Evolutionary conservation across 352 stramenopile genomes (phyloP), one percentile per base, ranked within the genome.

Genomic region (Globisporangium viniferum): DNA sequence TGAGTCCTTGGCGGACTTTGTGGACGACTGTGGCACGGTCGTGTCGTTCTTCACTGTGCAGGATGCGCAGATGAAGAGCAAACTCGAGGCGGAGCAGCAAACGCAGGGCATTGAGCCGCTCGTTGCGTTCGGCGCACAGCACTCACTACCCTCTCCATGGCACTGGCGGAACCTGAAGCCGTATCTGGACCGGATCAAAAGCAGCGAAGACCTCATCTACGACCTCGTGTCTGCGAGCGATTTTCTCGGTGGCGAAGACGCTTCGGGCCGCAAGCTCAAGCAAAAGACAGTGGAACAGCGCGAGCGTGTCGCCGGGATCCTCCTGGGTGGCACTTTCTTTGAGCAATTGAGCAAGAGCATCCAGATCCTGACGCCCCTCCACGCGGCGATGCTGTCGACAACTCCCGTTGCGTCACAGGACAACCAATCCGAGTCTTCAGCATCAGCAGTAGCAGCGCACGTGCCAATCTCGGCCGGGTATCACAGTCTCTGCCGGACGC

Each of bases 1-100:
- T 29, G 33, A 35, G 8, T 24, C 54, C 2, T 46, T 81, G 0
- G 60, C 59, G 1, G 57, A 31, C 7, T 62, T 81, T 24, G 46
- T 71, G 8, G 22, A 63, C 3, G 57, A 71, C n/a, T 81, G 74
- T 33, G 58, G 57, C 6, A 27, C 55, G 3, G n/a, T 81, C 15
- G 60, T 77, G 14, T 39, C 20, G 35, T 66, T 63, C 9, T 73
- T 81, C 15, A 53, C 56, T 10, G 33, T 49, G 41, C 31, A 36
- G 15, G 68, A 68, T 22, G 18, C 54, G 29, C 20, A 54, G 27
- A 49, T 63, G 27, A 57, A 49, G 22, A 33, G 14, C 44, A 54
- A 35, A 41, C 39, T 68, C 5, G 63, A 62, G 54, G 20, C 2
- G 2, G 39, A 62, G 54, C 63, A 68, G 41, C 63, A 24, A 6